Conservation (phyloP, 2,329 filamentous ascomycete genomes). For the Cercospora sesami region DNA sequence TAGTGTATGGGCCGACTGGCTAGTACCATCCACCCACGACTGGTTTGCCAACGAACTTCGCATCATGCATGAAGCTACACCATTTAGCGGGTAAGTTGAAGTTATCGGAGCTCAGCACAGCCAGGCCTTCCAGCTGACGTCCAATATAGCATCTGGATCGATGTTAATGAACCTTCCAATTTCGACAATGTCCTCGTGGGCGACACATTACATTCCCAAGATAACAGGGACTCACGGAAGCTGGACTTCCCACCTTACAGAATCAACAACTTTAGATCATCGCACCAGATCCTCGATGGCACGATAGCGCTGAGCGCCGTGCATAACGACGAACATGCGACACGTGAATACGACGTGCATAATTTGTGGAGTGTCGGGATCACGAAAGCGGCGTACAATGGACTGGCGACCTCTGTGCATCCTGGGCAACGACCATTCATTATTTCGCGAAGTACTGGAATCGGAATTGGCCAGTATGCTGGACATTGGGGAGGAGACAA, state of each 20-base stretch:
- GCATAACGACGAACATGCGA: slow-evolving; percentile 27
- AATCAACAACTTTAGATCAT: slow-evolving; percentile 27
- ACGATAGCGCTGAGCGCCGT: slow-evolving; percentile 31
- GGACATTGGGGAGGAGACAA: slow-evolving; percentile 38
- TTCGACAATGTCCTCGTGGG: slow-evolving; percentile 27
- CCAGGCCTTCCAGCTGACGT: not conserved
- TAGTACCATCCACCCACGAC: slow-evolving; percentile 26
- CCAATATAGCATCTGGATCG: slow-evolving; percentile 30
- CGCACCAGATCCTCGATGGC: slow-evolving; percentile 29
- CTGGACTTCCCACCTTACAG: slow-evolving; percentile 29
- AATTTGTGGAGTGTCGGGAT: slow-evolving; percentile 33
- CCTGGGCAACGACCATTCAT: slow-evolving; percentile 32
- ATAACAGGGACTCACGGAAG: slow-evolving; percentile 24
- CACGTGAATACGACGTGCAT: slow-evolving; percentile 34
- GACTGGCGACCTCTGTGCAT: slow-evolving; percentile 23
- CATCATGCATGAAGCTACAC: slow-evolving; percentile 19
- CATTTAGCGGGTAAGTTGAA: slow-evolving; percentile 24
- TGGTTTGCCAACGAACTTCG: slow-evolving; percentile 31
- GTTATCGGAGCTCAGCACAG: not conserved
- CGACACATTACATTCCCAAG: slow-evolving; percentile 23
- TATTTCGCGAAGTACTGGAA: slow-evolving; percentile 30
- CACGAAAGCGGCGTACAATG: slow-evolving; percentile 32
- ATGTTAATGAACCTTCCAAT: slow-evolving; percentile 29
- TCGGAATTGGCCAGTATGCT: slow-evolving; percentile 27
- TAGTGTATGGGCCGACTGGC: slow-evolving; percentile 30